Evolutionary conservation across 257 asterid species (phyloP).

Genomic region (Ballota nigra): DNA sequence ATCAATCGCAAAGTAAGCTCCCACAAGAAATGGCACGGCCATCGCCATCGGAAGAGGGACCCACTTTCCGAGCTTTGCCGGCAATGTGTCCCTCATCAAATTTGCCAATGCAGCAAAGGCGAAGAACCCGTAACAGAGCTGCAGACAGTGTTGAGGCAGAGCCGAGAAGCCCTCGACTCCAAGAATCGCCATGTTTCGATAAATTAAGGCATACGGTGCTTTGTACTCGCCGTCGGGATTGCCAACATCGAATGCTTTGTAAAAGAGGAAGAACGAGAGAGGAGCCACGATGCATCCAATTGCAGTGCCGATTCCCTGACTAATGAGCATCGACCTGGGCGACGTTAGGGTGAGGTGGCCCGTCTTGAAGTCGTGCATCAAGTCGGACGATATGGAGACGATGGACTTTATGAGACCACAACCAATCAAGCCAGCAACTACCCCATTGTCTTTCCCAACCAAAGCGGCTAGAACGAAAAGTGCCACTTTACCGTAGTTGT

Average conservation of each 20-base stretch:
- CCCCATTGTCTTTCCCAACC: slow-evolving; percentile 29
- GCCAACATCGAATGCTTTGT: slow-evolving; percentile 41
- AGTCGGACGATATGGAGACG: slow-evolving; percentile 42
- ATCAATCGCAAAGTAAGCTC: slow-evolving; percentile 48
- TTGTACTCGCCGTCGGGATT: slow-evolving; percentile 44
- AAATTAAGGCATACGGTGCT: slow-evolving; percentile 43
- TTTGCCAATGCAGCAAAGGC: slow-evolving; percentile 37
- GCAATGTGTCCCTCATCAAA: slow-evolving; percentile 28
- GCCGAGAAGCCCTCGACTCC: slow-evolving; percentile 60
- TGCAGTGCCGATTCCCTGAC: slow-evolving; percentile 44
- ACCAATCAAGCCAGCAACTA: slow-evolving; percentile 36
- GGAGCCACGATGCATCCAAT: slow-evolving; percentile 43
- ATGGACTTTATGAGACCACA: slow-evolving; percentile 47
- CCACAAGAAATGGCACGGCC: slow-evolving; percentile 50
- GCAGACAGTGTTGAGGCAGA: slow-evolving; percentile 39
- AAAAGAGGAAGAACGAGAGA: slow-evolving; percentile 39
- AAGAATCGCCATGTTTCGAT: slow-evolving; percentile 49
- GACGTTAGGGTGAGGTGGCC: slow-evolving; percentile 45
- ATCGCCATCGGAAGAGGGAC: slow-evolving; percentile 51
- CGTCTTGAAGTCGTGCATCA: slow-evolving; percentile 49
- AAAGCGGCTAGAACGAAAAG: slow-evolving; percentile 32
- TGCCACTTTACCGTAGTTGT: slow-evolving; percentile 37
- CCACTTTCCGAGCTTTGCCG: slow-evolving; percentile 34
- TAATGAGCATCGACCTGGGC: slow-evolving; percentile 40
- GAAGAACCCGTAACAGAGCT: slow-evolving; percentile 45